Conservation (phyloP, 108 stramenopile genomes). For the Cyclotella atomus region DNA sequence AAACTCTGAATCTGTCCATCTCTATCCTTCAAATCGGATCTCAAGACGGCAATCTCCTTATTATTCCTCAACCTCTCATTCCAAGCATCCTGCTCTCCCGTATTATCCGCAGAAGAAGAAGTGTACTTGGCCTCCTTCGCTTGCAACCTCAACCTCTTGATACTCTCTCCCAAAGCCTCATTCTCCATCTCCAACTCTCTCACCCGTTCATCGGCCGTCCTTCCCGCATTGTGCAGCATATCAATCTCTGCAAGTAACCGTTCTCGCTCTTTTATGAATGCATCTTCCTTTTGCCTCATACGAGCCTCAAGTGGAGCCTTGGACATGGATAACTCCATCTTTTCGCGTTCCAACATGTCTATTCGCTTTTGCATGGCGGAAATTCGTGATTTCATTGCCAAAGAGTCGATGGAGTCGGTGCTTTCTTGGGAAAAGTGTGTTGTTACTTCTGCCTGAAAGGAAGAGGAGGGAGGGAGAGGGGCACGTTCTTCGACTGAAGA, state of each 20-base stretch:
- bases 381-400: conserved; percentile 70
- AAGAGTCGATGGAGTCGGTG: conserved; percentile 56
- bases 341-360: conserved; percentile 81
- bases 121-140: conserved; percentile 64
- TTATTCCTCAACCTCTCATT: conserved; percentile 71
- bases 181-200: conserved; percentile 70
- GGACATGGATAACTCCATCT: conserved; percentile 83
- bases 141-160: conserved; percentile 58
- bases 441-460: neutral
- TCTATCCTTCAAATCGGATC: conserved; percentile 66
- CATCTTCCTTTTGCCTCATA: conserved; percentile 84
- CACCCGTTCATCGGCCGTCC: conserved; percentile 74
- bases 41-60: conserved; percentile 71
- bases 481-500: conserved; percentile 1
- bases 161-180: conserved; percentile 69
- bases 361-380: conserved; percentile 73
- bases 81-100: conserved; percentile 60
- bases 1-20: conserved; percentile 80
- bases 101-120: conserved; percentile 4
- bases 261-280: conserved; percentile 73
- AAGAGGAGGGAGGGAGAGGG: neutral
- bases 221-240: conserved; percentile 36
- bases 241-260: conserved; percentile 72
- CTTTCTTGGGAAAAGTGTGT: conserved; percentile 14
- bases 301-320: conserved; percentile 88